Evolutionary conservation across 106 monocot species (phyloP), one percentile per base, ranked within the genome.

Genomic region (Apostasia ramifera): DNA sequence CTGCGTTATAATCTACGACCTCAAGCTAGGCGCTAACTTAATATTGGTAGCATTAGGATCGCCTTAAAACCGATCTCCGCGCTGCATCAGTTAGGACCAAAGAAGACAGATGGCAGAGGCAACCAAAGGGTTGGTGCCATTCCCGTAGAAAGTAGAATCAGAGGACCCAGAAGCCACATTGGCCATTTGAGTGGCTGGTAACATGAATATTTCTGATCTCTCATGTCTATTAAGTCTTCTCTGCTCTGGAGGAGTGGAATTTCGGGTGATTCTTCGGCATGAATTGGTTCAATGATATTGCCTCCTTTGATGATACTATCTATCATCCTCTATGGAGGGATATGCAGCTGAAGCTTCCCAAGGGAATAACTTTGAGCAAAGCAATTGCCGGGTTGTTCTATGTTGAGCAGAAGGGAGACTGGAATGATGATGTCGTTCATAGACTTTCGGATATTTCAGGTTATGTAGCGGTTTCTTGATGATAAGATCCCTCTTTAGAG

Each of bases 81-180:
- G n/a, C n/a, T n/a, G n/a, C n/a, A n/a, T n/a, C n/a, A n/a, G 63
- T 84, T 89, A 57, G 92, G 79, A 26, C 92, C 86, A 2, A 87
- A 53, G 66, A 97, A 97, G 6, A 92, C 84, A 14, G 89, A 86
- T 4, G 92, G 82, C 40, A 97, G 59, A 48, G 95, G 95, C 44
- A 97, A 46, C 86, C 86, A 97, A 38, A 97, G 68, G 13, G 95
- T 97, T 0, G 95, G 95, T 5, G 78, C 74, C 75, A 97, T 86
- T 47, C 95, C 92, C 1, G 95, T 92, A 14, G 68, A 77, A 12
- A 97, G 77, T 15, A 97, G 81, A 56, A 92, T 10, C 2, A 81
- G 82, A 69, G 95, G 95, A 39, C 92, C 92, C 13, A 97, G 66
- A 57, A 92, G 51, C 95, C 95, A 97, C 80, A 92, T 78, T 4